Evolutionary conservation across 768 basidiomycete genomes (phyloP).

Genomic region (Leccinum olivaceopallidum): DNA sequence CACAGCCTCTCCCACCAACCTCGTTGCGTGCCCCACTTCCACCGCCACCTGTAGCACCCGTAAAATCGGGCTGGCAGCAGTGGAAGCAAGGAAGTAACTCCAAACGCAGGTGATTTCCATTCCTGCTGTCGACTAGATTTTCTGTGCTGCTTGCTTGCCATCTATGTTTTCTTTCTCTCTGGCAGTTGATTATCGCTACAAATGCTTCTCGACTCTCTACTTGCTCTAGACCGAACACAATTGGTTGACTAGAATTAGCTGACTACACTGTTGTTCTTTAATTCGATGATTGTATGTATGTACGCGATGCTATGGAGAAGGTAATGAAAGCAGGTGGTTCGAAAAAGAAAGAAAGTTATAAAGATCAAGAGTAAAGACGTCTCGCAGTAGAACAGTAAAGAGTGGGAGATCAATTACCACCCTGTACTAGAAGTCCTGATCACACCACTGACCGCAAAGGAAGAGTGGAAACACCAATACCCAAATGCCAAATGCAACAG

Average conservation of each 20-base stretch:
- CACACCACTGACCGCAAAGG: constrained; percentile 12
- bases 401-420: constrained; percentile 18
- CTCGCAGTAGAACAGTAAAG: constrained; percentile 25
- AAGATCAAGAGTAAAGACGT: constrained; percentile 36
- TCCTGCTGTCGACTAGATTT: not conserved
- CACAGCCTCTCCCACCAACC: constrained; percentile 8
- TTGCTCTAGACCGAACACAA: constrained; percentile 23
- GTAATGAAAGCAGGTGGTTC: constrained; percentile 28
- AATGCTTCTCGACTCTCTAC: constrained; percentile 18
- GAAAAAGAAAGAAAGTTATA: constrained; percentile 33
- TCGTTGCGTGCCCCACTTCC: constrained; percentile 20
- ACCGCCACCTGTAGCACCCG: constrained; percentile 19
- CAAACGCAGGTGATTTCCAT: constrained; percentile 22
- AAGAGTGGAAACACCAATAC: constrained; percentile 18
- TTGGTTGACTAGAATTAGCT: constrained; percentile 40
- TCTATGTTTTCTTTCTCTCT: not conserved
- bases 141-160: constrained; percentile 3
- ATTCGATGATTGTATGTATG: constrained; percentile 44
- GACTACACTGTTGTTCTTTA: constrained; percentile 51
- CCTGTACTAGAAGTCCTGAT: constrained; percentile 27
- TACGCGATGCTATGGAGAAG: constrained; percentile 34
- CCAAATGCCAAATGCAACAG: constrained; percentile 16
- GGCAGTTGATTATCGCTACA: constrained; percentile 18
- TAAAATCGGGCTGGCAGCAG: constrained; percentile 57
- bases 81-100: constrained; percentile 34